These are phyloP conservation scores for Licmophora abbreviata DNA, from an alignment of 108 stramenopile species.

Conservation along the genomic window DNA sequence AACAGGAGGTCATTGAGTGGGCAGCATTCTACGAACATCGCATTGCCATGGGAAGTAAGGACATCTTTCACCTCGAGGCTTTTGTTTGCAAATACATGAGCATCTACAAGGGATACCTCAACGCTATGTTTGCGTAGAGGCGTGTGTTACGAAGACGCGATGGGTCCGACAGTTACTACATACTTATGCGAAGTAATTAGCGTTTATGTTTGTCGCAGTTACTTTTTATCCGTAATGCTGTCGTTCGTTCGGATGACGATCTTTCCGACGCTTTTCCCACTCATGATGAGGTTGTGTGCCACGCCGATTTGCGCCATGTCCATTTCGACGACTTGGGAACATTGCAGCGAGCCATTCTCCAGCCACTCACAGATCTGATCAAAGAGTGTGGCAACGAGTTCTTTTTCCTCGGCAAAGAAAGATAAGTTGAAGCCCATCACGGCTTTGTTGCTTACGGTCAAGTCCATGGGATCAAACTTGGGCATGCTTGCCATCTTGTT, in stretches of 20 bases:
- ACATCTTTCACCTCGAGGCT: slow-evolving; percentile 98
- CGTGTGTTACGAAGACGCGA: background rate
- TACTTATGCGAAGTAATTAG: no score
- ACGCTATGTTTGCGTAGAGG: slow-evolving; percentile 69
- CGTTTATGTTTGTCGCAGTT: no score
- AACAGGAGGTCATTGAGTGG: slow-evolving; percentile 85
- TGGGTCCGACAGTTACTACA: no score
- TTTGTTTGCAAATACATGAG: slow-evolving; percentile 98
- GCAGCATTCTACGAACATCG: slow-evolving; percentile 97
- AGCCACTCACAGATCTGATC: slow-evolving; percentile 70
- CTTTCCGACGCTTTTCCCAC: slow-evolving; percentile 77
- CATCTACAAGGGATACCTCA: slow-evolving; percentile 90
- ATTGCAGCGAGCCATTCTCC: slow-evolving; percentile 29
- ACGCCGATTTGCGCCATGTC: slow-evolving; percentile 52
- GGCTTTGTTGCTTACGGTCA: slow-evolving; percentile 57
- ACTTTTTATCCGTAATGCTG: no score
- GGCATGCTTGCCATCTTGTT: slow-evolving; percentile 57
- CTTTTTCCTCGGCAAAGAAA: slow-evolving; percentile 78
- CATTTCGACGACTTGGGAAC: slow-evolving; percentile 52
- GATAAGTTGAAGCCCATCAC: slow-evolving; percentile 83
- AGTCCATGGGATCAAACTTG: slow-evolving; percentile 81
- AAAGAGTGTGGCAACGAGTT: slow-evolving; percentile 55
- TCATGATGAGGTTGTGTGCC: slow-evolving; percentile 72
- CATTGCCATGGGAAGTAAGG: slow-evolving; percentile 88
- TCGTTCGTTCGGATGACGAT: slow-evolving; percentile 75